Conservation (phyloP, 139 green algal species). For the Haematococcus lacustris region DNA sequence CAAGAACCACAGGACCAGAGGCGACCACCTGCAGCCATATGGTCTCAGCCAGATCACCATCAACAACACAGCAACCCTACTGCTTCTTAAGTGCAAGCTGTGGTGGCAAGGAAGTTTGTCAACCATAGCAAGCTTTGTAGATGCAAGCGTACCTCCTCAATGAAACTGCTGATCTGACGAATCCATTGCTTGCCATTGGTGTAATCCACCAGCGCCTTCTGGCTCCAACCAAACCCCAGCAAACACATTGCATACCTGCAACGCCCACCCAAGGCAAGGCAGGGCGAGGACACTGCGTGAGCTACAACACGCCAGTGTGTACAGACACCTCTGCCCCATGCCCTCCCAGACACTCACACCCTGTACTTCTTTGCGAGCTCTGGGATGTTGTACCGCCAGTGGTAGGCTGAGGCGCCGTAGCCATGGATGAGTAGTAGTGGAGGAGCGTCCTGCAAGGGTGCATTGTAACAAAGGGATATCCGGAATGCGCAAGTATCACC, state of each 20-base stretch:
- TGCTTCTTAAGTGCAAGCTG: too few relatives aligned
- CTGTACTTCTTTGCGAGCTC: constrained; percentile 45
- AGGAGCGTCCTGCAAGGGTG: not conserved
- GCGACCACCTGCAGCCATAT: too few relatives aligned
- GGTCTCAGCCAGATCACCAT: too few relatives aligned
- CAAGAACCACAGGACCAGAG: constrained; percentile 45
- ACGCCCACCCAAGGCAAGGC: too few relatives aligned
- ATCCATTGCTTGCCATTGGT: constrained; percentile 42
- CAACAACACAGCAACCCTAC: too few relatives aligned
- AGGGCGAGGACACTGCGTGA: too few relatives aligned
- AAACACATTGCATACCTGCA: constrained; percentile 62
- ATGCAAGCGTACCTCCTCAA: too few relatives aligned
- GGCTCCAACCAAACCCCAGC: constrained; percentile 74
- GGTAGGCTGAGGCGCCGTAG: constrained; percentile 57
- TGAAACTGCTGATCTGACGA: constrained; percentile 31
- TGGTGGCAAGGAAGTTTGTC: too few relatives aligned
- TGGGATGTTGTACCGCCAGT: constrained; percentile 71
- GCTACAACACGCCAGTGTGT: too few relatives aligned
- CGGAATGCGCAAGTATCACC: not conserved
- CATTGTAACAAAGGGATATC: not conserved
- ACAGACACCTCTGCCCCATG: too few relatives aligned
- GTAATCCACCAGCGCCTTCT: constrained; percentile 66
- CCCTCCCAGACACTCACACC: constrained; percentile 8
- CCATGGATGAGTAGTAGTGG: not conserved
- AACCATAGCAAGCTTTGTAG: too few relatives aligned